Conservation (phyloP, 257 asterid genomes). For the Vinca minor region DNA sequence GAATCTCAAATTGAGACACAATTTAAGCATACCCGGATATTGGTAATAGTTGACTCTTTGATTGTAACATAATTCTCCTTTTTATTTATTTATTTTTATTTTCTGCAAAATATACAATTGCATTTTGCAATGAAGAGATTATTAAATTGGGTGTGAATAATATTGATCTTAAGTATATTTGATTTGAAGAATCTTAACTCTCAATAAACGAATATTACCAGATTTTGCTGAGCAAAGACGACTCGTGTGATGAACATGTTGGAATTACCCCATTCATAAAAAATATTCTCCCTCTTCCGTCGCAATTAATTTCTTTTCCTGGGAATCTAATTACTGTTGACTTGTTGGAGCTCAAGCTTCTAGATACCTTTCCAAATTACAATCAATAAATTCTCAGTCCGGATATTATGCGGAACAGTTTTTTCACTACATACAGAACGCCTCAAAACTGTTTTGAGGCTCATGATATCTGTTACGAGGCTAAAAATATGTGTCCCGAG, state of each 20-base stretch:
- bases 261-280: conserved; percentile 8
- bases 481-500: too few species aligned
- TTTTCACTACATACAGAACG: too few species aligned
- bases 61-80: too few species aligned
- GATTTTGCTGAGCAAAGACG: neutral
- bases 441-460: too few species aligned
- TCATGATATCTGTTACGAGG: too few species aligned
- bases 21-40: too few species aligned
- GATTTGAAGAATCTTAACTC: conserved; percentile 6
- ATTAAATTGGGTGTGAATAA: neutral
- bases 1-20: too few species aligned
- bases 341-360: conserved; percentile 3
- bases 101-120: too few species aligned
- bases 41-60: too few species aligned
- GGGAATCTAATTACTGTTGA: neutral
- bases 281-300: neutral
- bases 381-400: too few species aligned
- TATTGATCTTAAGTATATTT: conserved; percentile 8
- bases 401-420: too few species aligned
- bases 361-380: conserved; percentile 9
- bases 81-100: too few species aligned
- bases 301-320: neutral
- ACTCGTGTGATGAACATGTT: conserved; percentile 12
- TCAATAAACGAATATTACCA: conserved; percentile 8
- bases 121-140: neutral